Conservation (phyloP, 2,329 filamentous ascomycete species). For the Fusarium sp. region DNA sequence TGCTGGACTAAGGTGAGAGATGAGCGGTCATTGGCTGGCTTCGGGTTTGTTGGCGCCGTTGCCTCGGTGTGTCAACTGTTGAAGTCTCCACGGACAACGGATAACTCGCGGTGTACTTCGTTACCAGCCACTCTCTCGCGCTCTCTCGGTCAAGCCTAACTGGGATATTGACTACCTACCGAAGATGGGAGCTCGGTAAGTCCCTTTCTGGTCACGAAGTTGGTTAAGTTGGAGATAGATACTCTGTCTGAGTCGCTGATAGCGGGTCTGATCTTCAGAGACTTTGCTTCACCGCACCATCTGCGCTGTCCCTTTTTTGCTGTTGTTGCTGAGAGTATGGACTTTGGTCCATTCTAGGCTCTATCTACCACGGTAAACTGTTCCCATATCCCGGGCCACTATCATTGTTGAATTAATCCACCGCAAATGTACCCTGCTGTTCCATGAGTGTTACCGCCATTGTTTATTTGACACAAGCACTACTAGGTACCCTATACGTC, state of each 20-base stretch:
- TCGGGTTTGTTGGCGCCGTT: slow-evolving; percentile 24
- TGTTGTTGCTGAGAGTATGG: slow-evolving; percentile 11
- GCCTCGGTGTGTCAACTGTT: slow-evolving; percentile 39
- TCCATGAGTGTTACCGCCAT: not conserved
- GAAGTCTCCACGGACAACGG: slow-evolving; percentile 35
- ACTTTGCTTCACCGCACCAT: slow-evolving; percentile 27
- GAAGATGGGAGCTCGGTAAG: slow-evolving; percentile 19
- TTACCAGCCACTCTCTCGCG: slow-evolving; percentile 8
- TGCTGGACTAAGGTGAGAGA: not conserved
- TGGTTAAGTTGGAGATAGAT: slow-evolving; percentile 13
- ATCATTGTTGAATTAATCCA: slow-evolving; percentile 4
- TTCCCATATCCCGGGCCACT: not conserved
- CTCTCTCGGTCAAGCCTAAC: slow-evolving; percentile 32
- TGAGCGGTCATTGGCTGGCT: slow-evolving; percentile 15
- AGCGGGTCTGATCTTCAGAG: slow-evolving; percentile 18
- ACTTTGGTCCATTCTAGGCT: not conserved
- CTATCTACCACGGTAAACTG: not conserved
- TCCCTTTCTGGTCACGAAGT: slow-evolving; percentile 26
- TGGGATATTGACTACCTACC: slow-evolving; percentile 16
- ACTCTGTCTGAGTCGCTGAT: slow-evolving; percentile 26
- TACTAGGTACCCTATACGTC: not conserved
- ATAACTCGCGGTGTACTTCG: slow-evolving; percentile 32
- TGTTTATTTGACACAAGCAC: slow-evolving; percentile 13
- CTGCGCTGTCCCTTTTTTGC: not conserved
- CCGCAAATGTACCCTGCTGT: not conserved